Conservation (phyloP, 495 filamentous ascomycete species). For the Aspergillus homomorphus region DNA sequence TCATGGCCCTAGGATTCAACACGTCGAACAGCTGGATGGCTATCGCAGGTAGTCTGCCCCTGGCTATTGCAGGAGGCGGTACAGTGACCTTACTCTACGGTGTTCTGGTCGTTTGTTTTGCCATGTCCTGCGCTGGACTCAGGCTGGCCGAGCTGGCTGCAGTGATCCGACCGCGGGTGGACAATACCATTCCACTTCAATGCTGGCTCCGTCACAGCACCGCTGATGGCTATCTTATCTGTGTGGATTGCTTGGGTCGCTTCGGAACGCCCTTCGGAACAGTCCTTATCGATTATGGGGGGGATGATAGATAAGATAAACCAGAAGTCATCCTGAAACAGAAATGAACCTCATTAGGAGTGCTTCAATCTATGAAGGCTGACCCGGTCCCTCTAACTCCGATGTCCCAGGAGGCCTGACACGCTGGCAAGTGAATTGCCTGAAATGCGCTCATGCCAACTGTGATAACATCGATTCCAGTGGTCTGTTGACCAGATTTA, state of each 20-base stretch:
- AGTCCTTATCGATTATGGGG: not conserved
- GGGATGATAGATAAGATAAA: not conserved
- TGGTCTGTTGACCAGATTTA: no score
- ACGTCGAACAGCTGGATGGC: conserved; percentile 33
- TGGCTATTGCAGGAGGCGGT: conserved; percentile 31
- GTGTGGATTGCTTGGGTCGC: conserved; percentile 24
- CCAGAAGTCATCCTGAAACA: no score
- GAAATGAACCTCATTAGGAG: no score
- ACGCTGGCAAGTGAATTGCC: no score
- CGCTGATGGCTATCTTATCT: conserved; percentile 25
- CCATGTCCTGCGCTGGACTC: conserved; percentile 38
- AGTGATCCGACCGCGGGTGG: conserved; percentile 51
- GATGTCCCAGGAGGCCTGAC: no score
- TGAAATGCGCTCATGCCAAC: no score
- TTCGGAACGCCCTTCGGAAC: not conserved
- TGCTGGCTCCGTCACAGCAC: conserved; percentile 26
- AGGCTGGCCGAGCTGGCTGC: conserved; percentile 50
- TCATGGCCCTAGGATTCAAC: conserved; percentile 35
- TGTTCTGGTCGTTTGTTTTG: conserved; percentile 24
- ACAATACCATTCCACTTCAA: conserved; percentile 43
- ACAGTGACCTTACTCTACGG: conserved; percentile 32
- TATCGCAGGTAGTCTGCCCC: conserved; percentile 29
- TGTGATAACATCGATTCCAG: no score
- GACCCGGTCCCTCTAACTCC: no score
- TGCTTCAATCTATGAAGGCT: no score